A percentile compares a stretch with the other conserved stretches of the same genome.
Conservation (phyloP, 805 yeast genomes). For the Spencermartinsiella europaea region DNA sequence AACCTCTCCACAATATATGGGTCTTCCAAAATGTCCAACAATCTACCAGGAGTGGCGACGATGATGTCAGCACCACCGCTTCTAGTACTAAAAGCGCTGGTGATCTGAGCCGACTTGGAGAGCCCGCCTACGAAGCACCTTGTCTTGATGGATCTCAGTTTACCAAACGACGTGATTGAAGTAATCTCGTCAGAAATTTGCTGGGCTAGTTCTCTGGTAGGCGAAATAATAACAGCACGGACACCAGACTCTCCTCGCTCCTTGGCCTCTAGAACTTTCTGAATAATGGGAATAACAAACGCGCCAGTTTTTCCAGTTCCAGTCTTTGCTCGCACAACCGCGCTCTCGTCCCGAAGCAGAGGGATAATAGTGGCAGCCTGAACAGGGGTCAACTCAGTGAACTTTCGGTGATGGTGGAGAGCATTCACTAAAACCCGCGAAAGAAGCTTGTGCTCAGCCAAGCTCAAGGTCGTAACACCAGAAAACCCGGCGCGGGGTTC, state of each 20-base stretch:
- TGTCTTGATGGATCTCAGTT: slow-evolving; percentile 34
- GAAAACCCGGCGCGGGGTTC: slow-evolving; percentile 23
- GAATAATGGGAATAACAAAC: slow-evolving; percentile 73
- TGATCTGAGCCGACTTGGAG: slow-evolving; percentile 37
- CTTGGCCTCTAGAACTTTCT: slow-evolving; percentile 42
- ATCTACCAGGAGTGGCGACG: slow-evolving; percentile 88
- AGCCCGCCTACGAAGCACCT: slow-evolving; percentile 67
- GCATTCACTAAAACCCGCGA: slow-evolving; percentile 31
- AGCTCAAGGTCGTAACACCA: slow-evolving; percentile 22
- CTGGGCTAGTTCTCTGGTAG: slow-evolving; percentile 86
- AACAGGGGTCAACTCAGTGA: slow-evolving; percentile 32
- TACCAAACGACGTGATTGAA: slow-evolving; percentile 38
- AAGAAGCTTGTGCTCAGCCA: slow-evolving; percentile 25
- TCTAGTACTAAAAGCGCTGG: slow-evolving; percentile 29
- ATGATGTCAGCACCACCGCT: slow-evolving; percentile 50
- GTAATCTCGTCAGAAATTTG: slow-evolving; percentile 68
- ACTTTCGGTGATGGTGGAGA: slow-evolving; percentile 28
- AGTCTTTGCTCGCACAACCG: slow-evolving; percentile 86
- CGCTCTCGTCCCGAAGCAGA: slow-evolving; percentile 66
- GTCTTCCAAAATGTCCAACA: slow-evolving; percentile 53
- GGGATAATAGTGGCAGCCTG: slow-evolving; percentile 45
- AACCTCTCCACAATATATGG: slow-evolving; percentile 44
- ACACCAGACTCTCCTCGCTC: slow-evolving; percentile 37
- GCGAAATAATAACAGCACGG: slow-evolving; percentile 68
- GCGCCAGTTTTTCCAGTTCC: slow-evolving; percentile 96